Evolutionary conservation across 169 alveolate species (phyloP).

Genomic region (Fabrea salina): DNA sequence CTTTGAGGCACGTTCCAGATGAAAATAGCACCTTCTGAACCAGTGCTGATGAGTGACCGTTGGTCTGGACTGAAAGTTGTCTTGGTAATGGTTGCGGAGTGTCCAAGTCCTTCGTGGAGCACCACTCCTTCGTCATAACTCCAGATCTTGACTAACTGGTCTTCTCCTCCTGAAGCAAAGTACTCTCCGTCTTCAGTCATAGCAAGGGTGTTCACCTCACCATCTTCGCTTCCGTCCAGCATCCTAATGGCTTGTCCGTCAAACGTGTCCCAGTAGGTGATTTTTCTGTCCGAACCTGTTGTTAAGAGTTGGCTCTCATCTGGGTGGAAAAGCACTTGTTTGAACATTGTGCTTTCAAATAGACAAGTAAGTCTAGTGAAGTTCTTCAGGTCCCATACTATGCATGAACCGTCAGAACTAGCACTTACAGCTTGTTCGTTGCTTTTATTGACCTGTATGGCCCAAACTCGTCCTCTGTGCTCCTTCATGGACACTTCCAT

Average conservation of each 20-base stretch:
- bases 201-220: constrained; percentile 86
- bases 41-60: constrained; percentile 61
- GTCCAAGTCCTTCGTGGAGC: constrained; percentile 72
- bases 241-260: constrained; percentile 90
- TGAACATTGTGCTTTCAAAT: constrained; percentile 87
- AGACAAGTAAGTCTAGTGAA: constrained; percentile 82
- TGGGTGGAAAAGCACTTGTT: constrained; percentile 86
- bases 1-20: constrained; percentile 73
- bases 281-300: constrained; percentile 84
- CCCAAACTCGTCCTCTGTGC: constrained; percentile 86
- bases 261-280: constrained; percentile 88
- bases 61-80: constrained; percentile 66
- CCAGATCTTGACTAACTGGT: constrained; percentile 83
- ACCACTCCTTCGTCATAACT: constrained; percentile 84
- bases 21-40: constrained; percentile 80
- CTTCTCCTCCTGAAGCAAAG: constrained; percentile 87
- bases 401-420: constrained; percentile 92
- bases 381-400: constrained; percentile 88
- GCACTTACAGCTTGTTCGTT: constrained; percentile 88
- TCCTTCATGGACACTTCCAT: constrained; percentile 87
- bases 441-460: constrained; percentile 65
- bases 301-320: constrained; percentile 90
- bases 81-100: constrained; percentile 73
- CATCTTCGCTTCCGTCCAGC: constrained; percentile 86
- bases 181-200: constrained; percentile 74